Base-by-base conservation (phyloP, 495 filamentous ascomycete genomes). In the Penicillium cinerascens region DNA sequence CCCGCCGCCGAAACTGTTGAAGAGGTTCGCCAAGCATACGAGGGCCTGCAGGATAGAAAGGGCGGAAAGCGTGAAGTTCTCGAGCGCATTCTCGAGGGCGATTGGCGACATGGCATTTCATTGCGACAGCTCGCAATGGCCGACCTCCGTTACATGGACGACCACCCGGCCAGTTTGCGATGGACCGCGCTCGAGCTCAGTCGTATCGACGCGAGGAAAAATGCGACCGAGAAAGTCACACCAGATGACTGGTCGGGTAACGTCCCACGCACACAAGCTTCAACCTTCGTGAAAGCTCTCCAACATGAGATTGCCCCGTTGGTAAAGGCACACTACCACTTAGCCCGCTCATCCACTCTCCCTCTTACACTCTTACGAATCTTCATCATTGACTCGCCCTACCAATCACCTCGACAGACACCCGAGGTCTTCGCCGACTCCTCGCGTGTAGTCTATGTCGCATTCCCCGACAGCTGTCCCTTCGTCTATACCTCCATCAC, bases 81-180 rank as follows among this genome's bases (percentile, higher is more conserved):
- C 6, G 87, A 90, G 58, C 78, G 88, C 25, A 85, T 95, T 36
- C 57, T 87, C 0, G 85, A 91, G 51, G 87, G 87, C 39, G 90
- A 95, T 64, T 95, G 89, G 89, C 77, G 88, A 18, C 78, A 83
- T 44, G 90, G 90, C 1, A 71, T 95, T 18, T 85, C 80, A 1
- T 69, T 95, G 15, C 88, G 87, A 54, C 87, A 91, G 61, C 73
- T 92, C 4, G 89, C 87, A 42, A 91, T 89, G 78, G 84, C 85
- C 15, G 90, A 95, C 58, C 69, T 89, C 13, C 86, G 87, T 53
- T 75, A 89, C 61, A 74, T 92, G n/a, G 81, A 91, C 57, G 86
- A 91, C 60, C 86, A 90, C 57, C 86, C 87, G 0, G 74, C 79
- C 2, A 78, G 79, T 1, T 78, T 86, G 52, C 84, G 85, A 69